Evolutionary conservation across 2,329 filamentous ascomycete species (phyloP).

Genomic region (Alternaria hordeiaustralica): DNA sequence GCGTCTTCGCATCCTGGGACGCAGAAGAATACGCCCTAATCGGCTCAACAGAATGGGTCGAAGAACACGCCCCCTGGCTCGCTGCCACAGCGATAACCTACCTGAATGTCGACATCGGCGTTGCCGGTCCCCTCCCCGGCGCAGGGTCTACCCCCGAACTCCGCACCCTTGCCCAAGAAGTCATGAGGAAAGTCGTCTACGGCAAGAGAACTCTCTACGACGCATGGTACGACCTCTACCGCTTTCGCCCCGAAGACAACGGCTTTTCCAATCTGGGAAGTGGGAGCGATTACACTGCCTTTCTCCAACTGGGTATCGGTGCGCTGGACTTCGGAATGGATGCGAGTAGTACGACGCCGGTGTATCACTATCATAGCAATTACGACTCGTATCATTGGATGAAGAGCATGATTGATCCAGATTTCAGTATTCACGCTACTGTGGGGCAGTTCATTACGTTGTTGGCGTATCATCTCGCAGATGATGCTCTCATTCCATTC

Average conservation of each 20-base stretch:
- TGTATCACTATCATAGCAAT: constrained; percentile 57
- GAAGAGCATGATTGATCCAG: constrained; percentile 58
- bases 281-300: constrained; percentile 57
- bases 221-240: constrained; percentile 49
- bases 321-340: constrained; percentile 46
- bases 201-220: constrained; percentile 54
- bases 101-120: constrained; percentile 60
- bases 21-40: constrained; percentile 50
- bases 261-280: constrained; percentile 49
- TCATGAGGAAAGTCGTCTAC: constrained; percentile 52
- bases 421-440: constrained; percentile 56
- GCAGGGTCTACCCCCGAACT: constrained; percentile 50
- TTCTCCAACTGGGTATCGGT: constrained; percentile 53
- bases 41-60: constrained; percentile 57
- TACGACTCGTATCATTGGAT: constrained; percentile 61
- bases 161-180: constrained; percentile 42
- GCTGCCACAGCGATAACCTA: constrained; percentile 54
- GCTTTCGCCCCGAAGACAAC: constrained; percentile 19
- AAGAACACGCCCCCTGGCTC: constrained; percentile 57
- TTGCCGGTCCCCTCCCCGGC: constrained; percentile 52
- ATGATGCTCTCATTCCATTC: constrained; percentile 49
- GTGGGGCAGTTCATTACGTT: constrained; percentile 57
- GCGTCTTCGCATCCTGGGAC: constrained; percentile 53
- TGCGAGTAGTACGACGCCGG: constrained; percentile 36
- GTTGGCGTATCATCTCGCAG: constrained; percentile 51